A percentile compares a stretch with the other conserved stretches of the same genome.
Evolutionary conservation across 805 yeast genomes (phyloP).

Genomic region (Cephaloascus fragrans): DNA sequence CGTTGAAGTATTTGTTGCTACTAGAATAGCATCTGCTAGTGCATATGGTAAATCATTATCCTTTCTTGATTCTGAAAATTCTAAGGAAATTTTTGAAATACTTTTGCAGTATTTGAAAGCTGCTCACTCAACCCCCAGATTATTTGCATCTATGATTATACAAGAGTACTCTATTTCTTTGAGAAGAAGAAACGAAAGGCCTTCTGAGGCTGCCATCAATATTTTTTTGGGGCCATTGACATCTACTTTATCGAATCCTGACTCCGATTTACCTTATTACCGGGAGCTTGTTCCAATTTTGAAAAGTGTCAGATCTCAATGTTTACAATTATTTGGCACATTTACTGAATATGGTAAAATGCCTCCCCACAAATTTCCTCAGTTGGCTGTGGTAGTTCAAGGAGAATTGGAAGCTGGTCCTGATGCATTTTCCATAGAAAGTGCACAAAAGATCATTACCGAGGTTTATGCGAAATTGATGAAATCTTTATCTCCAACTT

Average conservation of each 20-base stretch:
- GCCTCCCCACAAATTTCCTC: slow-evolving; percentile 63
- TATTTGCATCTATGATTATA: slow-evolving; percentile 57
- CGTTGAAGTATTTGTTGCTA: slow-evolving; percentile 57
- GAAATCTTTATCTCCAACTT: slow-evolving; percentile 53
- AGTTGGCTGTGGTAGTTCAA: slow-evolving; percentile 79
- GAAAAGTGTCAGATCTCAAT: slow-evolving; percentile 77
- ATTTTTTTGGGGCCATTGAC: slow-evolving; percentile 17
- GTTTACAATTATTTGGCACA: slow-evolving; percentile 70
- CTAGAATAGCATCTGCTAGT: slow-evolving; percentile 65
- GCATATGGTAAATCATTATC: slow-evolving; percentile 67
- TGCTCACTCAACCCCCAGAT: slow-evolving; percentile 72
- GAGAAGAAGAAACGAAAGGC: slow-evolving; percentile 7
- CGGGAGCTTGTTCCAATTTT: slow-evolving; percentile 83
- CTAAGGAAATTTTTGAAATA: slow-evolving; percentile 25
- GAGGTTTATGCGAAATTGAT: slow-evolving; percentile 60
- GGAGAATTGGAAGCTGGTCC: slow-evolving; percentile 95
- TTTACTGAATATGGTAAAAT: slow-evolving; percentile 72
- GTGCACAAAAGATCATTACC: slow-evolving; percentile 59
- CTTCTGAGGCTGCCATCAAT: slow-evolving; percentile 10
- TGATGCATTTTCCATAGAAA: slow-evolving; percentile 75
- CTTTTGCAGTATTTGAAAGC: slow-evolving; percentile 38
- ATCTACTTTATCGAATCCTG: slow-evolving; percentile 29
- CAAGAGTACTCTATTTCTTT: slow-evolving; percentile 50
- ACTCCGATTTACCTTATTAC: slow-evolving; percentile 39
- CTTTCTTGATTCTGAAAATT: slow-evolving; percentile 27